A percentile compares a stretch with the other conserved stretches of the same genome.
Conservation (phyloP, 164 flowering plant species). For the Taxillus chinensis region DNA sequence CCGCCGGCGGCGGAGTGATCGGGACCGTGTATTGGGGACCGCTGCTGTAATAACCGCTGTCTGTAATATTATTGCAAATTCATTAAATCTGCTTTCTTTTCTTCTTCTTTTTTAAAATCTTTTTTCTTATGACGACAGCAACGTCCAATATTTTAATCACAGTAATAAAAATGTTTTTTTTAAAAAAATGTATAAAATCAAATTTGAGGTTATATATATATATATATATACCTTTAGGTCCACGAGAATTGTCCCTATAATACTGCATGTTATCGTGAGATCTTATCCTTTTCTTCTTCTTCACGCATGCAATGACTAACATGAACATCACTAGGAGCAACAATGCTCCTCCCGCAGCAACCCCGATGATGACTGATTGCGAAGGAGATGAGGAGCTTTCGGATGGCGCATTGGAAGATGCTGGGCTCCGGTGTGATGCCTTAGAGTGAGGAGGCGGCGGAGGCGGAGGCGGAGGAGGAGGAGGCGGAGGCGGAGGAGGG, state of each 20-base stretch:
- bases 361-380: constrained; percentile 14
- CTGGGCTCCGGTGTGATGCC: constrained; percentile 9
- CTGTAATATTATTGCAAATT: neutral
- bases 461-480: constrained; percentile 6
- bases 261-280: constrained; percentile 23
- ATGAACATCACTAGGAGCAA: constrained; percentile 27
- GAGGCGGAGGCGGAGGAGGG: neutral
- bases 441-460: constrained; percentile 1
- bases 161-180: no score
- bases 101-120: neutral
- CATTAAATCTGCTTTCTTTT: neutral
- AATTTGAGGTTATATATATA: no score
- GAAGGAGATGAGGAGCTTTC: constrained; percentile 13
- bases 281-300: constrained; percentile 33
- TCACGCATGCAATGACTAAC: constrained; percentile 14
- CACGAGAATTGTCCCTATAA: constrained; percentile 19
- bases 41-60: constrained; percentile 10
- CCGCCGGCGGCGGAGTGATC: constrained; percentile 26
- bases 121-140: no score
- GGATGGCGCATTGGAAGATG: constrained; percentile 1
- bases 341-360: constrained; percentile 32
- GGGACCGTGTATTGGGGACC: constrained; percentile 7
- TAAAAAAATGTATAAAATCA: no score
- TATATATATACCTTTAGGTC: constrained; percentile 4
- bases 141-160: no score